These are phyloP conservation scores for Aspergillus nidulans DNA, from an alignment of 495 filamentous ascomycete genomes.

Conservation along the genomic window DNA sequence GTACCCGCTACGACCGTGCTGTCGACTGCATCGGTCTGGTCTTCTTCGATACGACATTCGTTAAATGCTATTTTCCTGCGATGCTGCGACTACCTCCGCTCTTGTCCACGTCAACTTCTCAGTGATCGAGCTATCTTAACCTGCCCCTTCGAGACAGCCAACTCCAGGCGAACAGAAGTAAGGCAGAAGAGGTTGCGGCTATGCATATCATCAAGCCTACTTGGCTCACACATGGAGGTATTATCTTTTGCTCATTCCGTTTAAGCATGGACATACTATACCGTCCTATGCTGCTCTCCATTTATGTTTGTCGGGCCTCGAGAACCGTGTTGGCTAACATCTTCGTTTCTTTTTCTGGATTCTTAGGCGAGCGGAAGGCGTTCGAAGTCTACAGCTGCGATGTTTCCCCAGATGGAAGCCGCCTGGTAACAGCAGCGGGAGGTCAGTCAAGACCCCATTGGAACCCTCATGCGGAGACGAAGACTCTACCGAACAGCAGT, in stretches of 20 bases:
- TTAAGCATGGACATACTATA: constrained; percentile 9
- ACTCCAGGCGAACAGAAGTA: background rate
- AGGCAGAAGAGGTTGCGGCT: constrained; percentile 19
- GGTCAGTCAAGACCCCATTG: constrained; percentile 49
- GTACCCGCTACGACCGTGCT: background rate
- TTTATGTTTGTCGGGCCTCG: background rate
- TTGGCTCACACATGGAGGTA: constrained; percentile 91
- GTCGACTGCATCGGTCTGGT: background rate
- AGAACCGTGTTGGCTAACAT: constrained; percentile 6
- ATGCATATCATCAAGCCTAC: constrained; percentile 93
- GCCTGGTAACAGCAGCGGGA: constrained; percentile 90
- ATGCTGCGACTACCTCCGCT: constrained; percentile 26
- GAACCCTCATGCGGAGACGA: background rate
- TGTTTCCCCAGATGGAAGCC: constrained; percentile 86
- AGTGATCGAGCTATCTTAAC: constrained; percentile 13
- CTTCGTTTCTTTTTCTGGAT: background rate
- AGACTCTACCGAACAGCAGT: background rate
- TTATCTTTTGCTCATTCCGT: constrained; percentile 19
- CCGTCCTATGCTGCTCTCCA: background rate
- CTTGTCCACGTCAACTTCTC: constrained; percentile 22
- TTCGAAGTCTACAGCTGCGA: constrained; percentile 98
- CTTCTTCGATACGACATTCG: constrained; percentile 12
- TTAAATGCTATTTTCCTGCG: constrained; percentile 20
- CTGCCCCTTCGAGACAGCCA: constrained; percentile 1
- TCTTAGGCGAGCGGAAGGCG: constrained; percentile 83